Evolutionary conservation across 345 rosid genomes (phyloP).

Genomic region (Eucalyptus regnans): DNA sequence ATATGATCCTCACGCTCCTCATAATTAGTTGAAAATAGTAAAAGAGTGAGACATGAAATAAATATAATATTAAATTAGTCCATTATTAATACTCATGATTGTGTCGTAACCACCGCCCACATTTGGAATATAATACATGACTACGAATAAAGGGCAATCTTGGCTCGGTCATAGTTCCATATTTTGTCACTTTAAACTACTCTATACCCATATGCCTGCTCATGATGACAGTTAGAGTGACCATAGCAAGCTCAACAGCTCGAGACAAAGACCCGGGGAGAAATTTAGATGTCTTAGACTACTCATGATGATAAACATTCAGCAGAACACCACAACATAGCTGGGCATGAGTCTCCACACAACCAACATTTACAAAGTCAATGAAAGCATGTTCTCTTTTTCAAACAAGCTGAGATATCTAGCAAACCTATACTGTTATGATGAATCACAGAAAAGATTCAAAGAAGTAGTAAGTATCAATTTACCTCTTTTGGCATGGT

Average conservation of each 20-base stretch:
- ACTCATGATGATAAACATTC: background rate
- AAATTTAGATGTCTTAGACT: background rate
- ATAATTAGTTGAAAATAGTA: no score
- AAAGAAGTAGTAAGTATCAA: no score
- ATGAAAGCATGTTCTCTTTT: slow-evolving; percentile 67
- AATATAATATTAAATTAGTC: no score
- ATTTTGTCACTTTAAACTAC: background rate
- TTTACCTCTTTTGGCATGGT: no score
- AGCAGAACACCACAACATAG: slow-evolving; percentile 7
- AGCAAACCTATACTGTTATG: slow-evolving; percentile 48
- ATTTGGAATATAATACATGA: no score
- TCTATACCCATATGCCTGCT: background rate
- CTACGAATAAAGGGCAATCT: no score
- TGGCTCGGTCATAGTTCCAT: no score
- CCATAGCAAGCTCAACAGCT: background rate
- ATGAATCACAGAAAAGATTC: background rate
- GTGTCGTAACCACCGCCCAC: no score
- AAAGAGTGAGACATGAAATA: no score
- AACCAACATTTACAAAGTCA: slow-evolving; percentile 58
- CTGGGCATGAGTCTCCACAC: slow-evolving; percentile 71
- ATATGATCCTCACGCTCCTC: no score
- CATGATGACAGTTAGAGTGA: background rate
- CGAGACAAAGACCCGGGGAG: background rate
- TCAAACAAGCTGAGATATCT: slow-evolving; percentile 82
- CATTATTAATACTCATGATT: no score